Evolutionary conservation across 2,329 filamentous ascomycete genomes (phyloP).

Genomic region (Drechslerella stenobrocha): DNA sequence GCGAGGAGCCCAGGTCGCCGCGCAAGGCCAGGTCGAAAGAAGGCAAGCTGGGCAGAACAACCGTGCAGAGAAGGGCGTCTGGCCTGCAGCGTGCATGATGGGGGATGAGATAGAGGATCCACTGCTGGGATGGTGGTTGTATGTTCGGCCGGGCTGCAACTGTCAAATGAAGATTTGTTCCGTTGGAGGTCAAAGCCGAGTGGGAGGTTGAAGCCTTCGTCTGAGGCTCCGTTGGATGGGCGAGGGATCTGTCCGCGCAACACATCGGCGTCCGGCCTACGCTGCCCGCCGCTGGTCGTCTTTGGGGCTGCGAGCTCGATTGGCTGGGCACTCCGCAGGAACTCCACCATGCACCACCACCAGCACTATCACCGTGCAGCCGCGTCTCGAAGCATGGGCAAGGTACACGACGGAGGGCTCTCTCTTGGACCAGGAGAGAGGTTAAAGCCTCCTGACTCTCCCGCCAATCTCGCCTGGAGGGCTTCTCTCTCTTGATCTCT

Average conservation of each 20-base stretch:
- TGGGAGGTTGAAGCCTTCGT: too few relatives aligned
- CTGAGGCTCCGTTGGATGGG: background rate
- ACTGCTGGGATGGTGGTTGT: conserved; percentile 35
- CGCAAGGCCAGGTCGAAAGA: background rate
- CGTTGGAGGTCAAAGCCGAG: too few relatives aligned
- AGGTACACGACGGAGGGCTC: too few relatives aligned
- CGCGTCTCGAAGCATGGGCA: too few relatives aligned
- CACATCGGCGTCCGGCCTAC: conserved; percentile 46
- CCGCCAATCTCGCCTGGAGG: conserved; percentile 36
- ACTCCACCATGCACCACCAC: too few relatives aligned
- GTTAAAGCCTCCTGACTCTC: conserved; percentile 47
- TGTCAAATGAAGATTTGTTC: conserved; percentile 37
- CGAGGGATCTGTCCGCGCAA: conserved; percentile 9
- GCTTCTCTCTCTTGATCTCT: conserved; percentile 26
- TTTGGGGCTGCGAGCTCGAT: too few relatives aligned
- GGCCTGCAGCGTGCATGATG: conserved; percentile 44
- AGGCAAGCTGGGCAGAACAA: background rate
- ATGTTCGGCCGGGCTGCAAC: conserved; percentile 12
- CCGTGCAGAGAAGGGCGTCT: conserved; percentile 24
- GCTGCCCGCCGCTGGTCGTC: conserved; percentile 15
- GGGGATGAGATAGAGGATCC: conserved; percentile 33
- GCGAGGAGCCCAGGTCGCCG: background rate
- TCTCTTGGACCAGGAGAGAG: conserved; percentile 1
- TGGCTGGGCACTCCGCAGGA: too few relatives aligned
- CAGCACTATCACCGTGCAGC: conserved; percentile 22